Evolutionary conservation across 2,329 filamentous ascomycete species (phyloP).

Genomic region (Fusarium nodosum): DNA sequence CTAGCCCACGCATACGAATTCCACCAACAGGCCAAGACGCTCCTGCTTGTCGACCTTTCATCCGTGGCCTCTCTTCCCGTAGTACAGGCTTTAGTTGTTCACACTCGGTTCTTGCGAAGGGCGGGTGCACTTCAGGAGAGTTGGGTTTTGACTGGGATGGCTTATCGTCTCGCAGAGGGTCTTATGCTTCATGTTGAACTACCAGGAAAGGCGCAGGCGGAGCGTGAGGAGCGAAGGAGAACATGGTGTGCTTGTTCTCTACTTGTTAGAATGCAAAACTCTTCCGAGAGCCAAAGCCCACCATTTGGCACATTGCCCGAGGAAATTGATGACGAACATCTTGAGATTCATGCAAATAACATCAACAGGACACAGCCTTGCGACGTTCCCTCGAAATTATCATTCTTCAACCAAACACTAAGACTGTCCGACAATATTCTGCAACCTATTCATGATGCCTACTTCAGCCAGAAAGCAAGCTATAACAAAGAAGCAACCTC

Average conservation of each 20-base stretch:
- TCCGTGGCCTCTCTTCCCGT: slow-evolving; percentile 42
- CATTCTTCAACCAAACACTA: slow-evolving; percentile 44
- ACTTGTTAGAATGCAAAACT: slow-evolving; percentile 43
- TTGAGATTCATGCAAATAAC: slow-evolving; percentile 29
- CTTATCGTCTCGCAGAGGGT: slow-evolving; percentile 46
- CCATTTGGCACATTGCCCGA: slow-evolving; percentile 38
- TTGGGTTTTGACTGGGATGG: slow-evolving; percentile 47
- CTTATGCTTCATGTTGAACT: slow-evolving; percentile 44
- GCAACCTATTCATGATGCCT: slow-evolving; percentile 40
- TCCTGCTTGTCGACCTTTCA: slow-evolving; percentile 44
- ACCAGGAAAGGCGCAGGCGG: slow-evolving; percentile 41
- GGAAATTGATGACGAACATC: slow-evolving; percentile 47
- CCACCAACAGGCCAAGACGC: slow-evolving; percentile 44
- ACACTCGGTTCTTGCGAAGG: slow-evolving; percentile 44
- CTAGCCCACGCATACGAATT: slow-evolving; percentile 41
- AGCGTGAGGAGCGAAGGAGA: slow-evolving; percentile 45
- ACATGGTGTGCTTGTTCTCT: slow-evolving; percentile 48
- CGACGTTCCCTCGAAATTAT: slow-evolving; percentile 41
- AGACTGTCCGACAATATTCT: slow-evolving; percentile 42
- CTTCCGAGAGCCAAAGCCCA: slow-evolving; percentile 22
- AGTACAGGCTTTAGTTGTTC: slow-evolving; percentile 47
- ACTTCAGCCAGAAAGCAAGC: slow-evolving; percentile 13
- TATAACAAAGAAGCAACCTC: slow-evolving; percentile 13
- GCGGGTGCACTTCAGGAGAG: slow-evolving; percentile 40
- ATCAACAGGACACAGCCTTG: slow-evolving; percentile 32